Evolutionary conservation across 2,329 filamentous ascomycete genomes (phyloP).

Genomic region (Microascus cirrosus): DNA sequence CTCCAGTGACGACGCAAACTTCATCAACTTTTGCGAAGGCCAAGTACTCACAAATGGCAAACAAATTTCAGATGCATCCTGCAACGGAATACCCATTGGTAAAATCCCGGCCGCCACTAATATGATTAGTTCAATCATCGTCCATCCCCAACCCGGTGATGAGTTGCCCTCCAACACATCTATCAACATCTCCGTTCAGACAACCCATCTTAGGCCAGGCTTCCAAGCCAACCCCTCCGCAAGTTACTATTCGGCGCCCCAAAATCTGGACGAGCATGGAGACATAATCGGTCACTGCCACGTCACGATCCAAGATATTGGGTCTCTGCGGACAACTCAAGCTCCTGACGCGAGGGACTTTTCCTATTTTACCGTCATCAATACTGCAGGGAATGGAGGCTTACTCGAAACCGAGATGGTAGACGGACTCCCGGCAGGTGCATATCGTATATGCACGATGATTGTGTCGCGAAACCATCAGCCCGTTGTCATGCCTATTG

Average conservation of each 20-base stretch:
- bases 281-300: constrained; percentile 33
- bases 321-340: constrained; percentile 21
- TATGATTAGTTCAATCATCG: constrained; percentile 45
- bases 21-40: constrained; percentile 48
- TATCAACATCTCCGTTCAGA: constrained; percentile 36
- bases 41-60: constrained; percentile 42
- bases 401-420: constrained; percentile 29
- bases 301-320: constrained; percentile 38
- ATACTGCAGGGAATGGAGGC: constrained; percentile 36
- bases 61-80: constrained; percentile 37
- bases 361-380: constrained; percentile 47
- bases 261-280: constrained; percentile 29
- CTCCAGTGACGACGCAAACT: constrained; percentile 23
- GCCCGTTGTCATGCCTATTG: constrained; percentile 45
- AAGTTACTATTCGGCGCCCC: constrained; percentile 45
- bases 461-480: constrained; percentile 40
- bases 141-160: constrained; percentile 28
- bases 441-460: constrained; percentile 41
- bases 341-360: constrained; percentile 26
- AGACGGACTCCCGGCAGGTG: constrained; percentile 32
- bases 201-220: constrained; percentile 36
- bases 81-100: constrained; percentile 47
- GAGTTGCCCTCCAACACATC: constrained; percentile 22
- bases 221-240: constrained; percentile 41
- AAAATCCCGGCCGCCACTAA: constrained; percentile 36